These are phyloP conservation scores for Sphaerulina vaccinii DNA, from an alignment of 2,329 filamentous ascomycete species.

Conservation along the genomic window DNA sequence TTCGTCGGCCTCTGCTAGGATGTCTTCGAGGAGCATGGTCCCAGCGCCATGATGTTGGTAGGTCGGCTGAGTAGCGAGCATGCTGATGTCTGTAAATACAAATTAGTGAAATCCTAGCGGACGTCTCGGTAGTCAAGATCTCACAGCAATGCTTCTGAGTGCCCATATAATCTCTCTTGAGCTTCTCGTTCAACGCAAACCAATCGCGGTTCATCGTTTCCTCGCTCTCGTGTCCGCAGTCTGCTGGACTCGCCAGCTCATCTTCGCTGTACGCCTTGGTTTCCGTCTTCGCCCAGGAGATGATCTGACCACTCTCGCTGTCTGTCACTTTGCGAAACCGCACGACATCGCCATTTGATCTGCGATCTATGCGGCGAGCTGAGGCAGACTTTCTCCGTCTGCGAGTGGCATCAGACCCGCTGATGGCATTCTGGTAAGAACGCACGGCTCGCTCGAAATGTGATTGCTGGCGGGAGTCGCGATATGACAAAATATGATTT, in stretches of 20 bases:
- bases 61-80: conserved; percentile 42
- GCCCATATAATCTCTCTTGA: conserved; percentile 33
- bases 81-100: conserved; percentile 32
- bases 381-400: conserved; percentile 17
- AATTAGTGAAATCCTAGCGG: not conserved
- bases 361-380: conserved; percentile 9
- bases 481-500: conserved; percentile 37
- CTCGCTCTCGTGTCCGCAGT: conserved; percentile 34
- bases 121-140: conserved; percentile 11
- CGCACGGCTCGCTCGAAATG: conserved; percentile 32
- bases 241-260: conserved; percentile 31
- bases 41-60: conserved; percentile 46
- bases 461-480: conserved; percentile 30
- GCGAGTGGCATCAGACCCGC: conserved; percentile 10
- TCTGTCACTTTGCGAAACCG: conserved; percentile 35
- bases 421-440: conserved; percentile 24
- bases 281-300: conserved; percentile 37
- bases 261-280: conserved; percentile 30
- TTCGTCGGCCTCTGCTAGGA: conserved; percentile 44
- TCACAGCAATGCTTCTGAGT: conserved; percentile 33
- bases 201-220: conserved; percentile 37
- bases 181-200: conserved; percentile 36
- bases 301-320: conserved; percentile 28
- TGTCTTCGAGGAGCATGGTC: conserved; percentile 42
- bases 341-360: conserved; percentile 14